phyloP scores from a whole-genome alignment of 164 flowering plant genomes.

The Tinospora cordifolia region DNA sequence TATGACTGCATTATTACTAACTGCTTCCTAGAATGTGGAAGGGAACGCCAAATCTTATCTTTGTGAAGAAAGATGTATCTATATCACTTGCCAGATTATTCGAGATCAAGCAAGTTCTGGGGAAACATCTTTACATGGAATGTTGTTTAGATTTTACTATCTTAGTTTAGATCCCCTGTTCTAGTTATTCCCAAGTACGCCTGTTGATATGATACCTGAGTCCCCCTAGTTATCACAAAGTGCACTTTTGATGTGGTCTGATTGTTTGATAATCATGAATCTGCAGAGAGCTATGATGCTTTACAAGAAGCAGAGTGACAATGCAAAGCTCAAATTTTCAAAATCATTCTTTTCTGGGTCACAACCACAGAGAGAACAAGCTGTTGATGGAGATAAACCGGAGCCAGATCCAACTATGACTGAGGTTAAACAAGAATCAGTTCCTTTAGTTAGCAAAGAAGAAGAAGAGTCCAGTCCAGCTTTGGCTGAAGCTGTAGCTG shows the following conservation, averaged over 20 bases:
- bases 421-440: background rate
- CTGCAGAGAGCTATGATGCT: slow-evolving; percentile 65
- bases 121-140: too few relatives aligned
- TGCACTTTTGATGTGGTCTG: background rate
- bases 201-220: background rate
- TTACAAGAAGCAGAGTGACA: slow-evolving; percentile 50
- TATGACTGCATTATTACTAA: too few relatives aligned
- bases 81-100: background rate
- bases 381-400: slow-evolving; percentile 1
- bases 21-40: background rate
- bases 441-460: background rate
- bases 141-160: too few relatives aligned
- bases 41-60: too few relatives aligned
- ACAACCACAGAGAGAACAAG: slow-evolving; percentile 6
- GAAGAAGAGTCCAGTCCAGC: slow-evolving; percentile 12
- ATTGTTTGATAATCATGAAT: background rate
- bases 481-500: background rate
- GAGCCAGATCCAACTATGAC: background rate
- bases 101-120: too few relatives aligned
- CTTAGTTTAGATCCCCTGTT: background rate
- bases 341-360: slow-evolving; percentile 1
- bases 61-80: background rate
- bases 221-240: background rate
- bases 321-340: slow-evolving; percentile 7
- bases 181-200: background rate